A percentile compares a stretch with the other conserved stretches of the same genome.
Conservation (phyloP, 2,329 filamentous ascomycete species). For the Beauveria rudraprayagi region DNA sequence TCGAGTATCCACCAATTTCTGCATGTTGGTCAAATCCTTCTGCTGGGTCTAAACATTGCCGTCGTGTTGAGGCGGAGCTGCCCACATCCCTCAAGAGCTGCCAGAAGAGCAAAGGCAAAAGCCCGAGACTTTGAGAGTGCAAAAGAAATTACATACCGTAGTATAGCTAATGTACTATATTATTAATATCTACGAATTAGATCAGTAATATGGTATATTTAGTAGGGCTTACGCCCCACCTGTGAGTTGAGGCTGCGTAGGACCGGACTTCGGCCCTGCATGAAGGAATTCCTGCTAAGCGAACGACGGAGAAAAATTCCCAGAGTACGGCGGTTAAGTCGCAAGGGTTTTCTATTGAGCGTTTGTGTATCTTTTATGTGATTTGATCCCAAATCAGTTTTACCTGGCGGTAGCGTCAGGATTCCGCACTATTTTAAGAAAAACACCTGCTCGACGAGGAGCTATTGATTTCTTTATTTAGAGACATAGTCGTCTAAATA, state of each 20-base stretch:
- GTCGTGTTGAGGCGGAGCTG: background rate
- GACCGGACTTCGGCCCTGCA: background rate
- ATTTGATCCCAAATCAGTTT: background rate
- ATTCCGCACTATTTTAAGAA: background rate
- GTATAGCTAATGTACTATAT: background rate
- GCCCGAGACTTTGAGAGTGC: background rate
- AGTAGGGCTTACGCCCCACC: conserved; percentile 2
- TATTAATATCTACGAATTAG: conserved; percentile 4
- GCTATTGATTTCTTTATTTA: background rate
- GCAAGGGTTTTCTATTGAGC: background rate
- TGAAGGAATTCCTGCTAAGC: background rate
- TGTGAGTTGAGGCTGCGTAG: background rate
- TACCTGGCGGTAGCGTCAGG: background rate
- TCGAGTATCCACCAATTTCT: no score
- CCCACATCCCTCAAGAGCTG: background rate
- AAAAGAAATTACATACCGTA: background rate
- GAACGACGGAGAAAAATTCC: no score
- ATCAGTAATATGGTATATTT: conserved; percentile 7
- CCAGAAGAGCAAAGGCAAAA: background rate
- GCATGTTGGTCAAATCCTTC: no score
- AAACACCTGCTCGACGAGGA: background rate
- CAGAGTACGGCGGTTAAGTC: no score
- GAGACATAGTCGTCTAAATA: background rate
- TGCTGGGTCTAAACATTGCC: no score
- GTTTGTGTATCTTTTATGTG: no score